These are phyloP conservation scores for Bipolaris bicolor DNA, from an alignment of 2,329 filamentous ascomycete species.

Conservation along the genomic window DNA sequence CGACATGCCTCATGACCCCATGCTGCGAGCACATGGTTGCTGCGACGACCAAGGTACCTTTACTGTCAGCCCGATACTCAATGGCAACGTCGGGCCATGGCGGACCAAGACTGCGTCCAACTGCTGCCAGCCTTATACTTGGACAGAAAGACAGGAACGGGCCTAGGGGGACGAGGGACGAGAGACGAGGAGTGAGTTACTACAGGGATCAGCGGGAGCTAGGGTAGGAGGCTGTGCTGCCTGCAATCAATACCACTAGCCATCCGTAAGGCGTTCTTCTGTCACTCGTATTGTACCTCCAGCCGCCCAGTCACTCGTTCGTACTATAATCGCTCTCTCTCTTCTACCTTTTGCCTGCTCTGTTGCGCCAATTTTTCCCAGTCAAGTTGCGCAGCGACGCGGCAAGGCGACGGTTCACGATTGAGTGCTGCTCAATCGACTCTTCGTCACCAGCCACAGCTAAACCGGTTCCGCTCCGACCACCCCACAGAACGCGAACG, in stretches of 20 bases:
- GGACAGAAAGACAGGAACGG: conserved; percentile 26
- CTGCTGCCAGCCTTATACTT: conserved; percentile 1
- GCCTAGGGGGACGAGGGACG: conserved; percentile 17
- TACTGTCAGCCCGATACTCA: background rate
- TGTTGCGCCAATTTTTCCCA: background rate
- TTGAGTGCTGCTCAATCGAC: conserved; percentile 7
- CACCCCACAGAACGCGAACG: conserved; percentile 20
- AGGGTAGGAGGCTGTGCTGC: conserved; percentile 13
- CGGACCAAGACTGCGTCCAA: conserved; percentile 2
- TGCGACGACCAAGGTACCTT: background rate
- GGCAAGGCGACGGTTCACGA: conserved; percentile 4
- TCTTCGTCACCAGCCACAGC: conserved; percentile 15
- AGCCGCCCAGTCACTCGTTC: conserved; percentile 14
- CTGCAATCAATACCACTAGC: conserved; percentile 18
- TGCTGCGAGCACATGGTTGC: background rate
- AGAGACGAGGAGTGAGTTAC: conserved; percentile 5
- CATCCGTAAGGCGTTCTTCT: conserved; percentile 16
- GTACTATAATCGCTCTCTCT: background rate
- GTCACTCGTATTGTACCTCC: conserved; percentile 3
- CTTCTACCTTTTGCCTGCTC: background rate
- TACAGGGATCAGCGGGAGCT: conserved; percentile 2
- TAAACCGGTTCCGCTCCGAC: conserved; percentile 11
- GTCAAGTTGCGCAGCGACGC: conserved; percentile 6
- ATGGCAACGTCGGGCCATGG: background rate
- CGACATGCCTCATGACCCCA: conserved; percentile 2